These are phyloP conservation scores for Aphanoascus verrucosus DNA, from an alignment of 2,329 filamentous ascomycete species.

Conservation along the genomic window DNA sequence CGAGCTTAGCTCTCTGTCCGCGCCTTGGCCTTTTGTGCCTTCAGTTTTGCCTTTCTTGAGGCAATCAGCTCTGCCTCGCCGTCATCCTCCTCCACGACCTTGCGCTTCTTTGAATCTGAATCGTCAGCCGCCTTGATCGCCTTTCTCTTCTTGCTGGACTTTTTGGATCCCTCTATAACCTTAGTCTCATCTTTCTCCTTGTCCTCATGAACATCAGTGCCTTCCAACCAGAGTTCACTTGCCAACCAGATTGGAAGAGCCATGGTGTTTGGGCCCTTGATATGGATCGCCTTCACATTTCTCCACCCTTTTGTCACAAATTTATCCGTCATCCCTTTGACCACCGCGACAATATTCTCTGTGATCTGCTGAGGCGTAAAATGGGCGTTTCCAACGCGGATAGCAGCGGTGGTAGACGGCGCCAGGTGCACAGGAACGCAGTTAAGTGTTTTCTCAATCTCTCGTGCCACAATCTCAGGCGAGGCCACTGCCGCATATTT, in stretches of 20 bases:
- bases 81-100: constrained; percentile 30
- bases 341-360: constrained; percentile 68
- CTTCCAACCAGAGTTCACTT: constrained; percentile 79
- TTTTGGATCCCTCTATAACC: constrained; percentile 28
- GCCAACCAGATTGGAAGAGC: constrained; percentile 92
- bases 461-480: constrained; percentile 59
- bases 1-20: constrained; percentile 7
- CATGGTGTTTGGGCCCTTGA: constrained; percentile 82
- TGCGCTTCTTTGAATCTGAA: constrained; percentile 27
- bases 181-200: constrained; percentile 25
- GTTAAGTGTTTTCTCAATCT: constrained; percentile 66
- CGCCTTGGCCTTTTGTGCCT: constrained; percentile 40
- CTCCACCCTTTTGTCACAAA: constrained; percentile 79
- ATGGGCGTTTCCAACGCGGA: constrained; percentile 65
- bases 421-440: constrained; percentile 72
- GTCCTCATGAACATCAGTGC: constrained; percentile 53
- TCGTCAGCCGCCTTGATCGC: constrained; percentile 25
- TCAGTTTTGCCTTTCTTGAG: constrained; percentile 40
- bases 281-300: constrained; percentile 71
- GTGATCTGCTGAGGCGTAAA: constrained; percentile 66
- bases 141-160: constrained; percentile 48
- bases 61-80: constrained; percentile 27
- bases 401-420: constrained; percentile 65
- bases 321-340: constrained; percentile 59
- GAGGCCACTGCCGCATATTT: constrained; percentile 42